Base-by-base conservation (phyloP, 768 basidiomycete genomes). In the Russula olivacea region DNA sequence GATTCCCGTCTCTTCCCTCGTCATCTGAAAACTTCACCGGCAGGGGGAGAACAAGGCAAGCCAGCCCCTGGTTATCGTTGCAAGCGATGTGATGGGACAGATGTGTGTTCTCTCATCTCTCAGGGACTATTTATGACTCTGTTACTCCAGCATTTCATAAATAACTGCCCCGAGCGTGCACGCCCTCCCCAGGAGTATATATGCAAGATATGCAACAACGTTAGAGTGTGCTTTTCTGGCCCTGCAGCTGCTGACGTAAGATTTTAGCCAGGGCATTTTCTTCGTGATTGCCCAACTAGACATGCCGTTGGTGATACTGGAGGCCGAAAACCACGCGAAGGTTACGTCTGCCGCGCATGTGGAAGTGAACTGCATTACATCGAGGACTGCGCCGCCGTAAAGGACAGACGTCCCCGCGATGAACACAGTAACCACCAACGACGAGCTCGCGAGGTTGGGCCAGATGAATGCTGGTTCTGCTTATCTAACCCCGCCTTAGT, bases 401-500 rank as follows among this genome's bases (percentile, higher is more conserved):
- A 85, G 64, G 83, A 81, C 69, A 75, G 75, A 47, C 76, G 69
- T 56, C 75, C 76, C 41, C 59, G 66, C 14, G 73, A 76, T 62
- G 76, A 75, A 64, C 67, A 57, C 2, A 48, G 59, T 60, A 68
- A 69, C 68, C 56, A 69, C 60, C 78, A 80, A 65, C 78, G 74
- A 69, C 81, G 79, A 52, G 83, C 77, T 47, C 94, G 84, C 74
- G 92, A 93, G 72, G 91, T 95, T 59, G 83, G 79, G 61, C 89
- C 93, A 68, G 90, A 90, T 60, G 91, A 94, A 73, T 98, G 96
- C 74, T 98, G 96, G 96, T 98, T 99, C 77, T 99, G 97, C 73
- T 74, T 99, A 58, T 95, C 93, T 47, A 98, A 98, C 71, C 95
- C 96, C 1, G 87, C 84, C 68, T 79, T 98, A 43, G 88, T 91